Percentiles rank a stretch among this genome's conserved stretches.
phyloP scores from a whole-genome alignment of 305 asterid species.

The Solanum hybrid region DNA sequence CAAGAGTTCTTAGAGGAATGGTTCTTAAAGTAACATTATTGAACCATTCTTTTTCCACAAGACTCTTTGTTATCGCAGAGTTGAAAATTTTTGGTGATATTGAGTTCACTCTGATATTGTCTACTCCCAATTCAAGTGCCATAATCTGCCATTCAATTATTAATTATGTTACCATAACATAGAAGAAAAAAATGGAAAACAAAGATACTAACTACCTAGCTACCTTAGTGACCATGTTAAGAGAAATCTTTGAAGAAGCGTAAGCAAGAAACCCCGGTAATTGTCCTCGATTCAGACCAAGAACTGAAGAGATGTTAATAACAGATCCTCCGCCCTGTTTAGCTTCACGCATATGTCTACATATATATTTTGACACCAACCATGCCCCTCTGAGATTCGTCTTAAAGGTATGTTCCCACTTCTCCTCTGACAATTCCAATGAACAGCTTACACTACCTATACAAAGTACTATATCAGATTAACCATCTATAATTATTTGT shows the following conservation, averaged over 20 bases:
- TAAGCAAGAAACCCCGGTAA: constrained; percentile 23
- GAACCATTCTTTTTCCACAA: background rate
- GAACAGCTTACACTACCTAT: too few relatives aligned
- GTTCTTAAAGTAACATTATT: background rate
- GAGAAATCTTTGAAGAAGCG: constrained; percentile 10
- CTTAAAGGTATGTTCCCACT: too few relatives aligned
- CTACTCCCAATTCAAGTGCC: background rate
- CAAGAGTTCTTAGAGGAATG: background rate
- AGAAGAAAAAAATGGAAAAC: background rate
- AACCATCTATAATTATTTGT: too few relatives aligned
- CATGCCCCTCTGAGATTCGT: too few relatives aligned
- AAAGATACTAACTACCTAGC: background rate
- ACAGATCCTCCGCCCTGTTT: background rate
- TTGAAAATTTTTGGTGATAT: background rate
- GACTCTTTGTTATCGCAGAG: background rate
- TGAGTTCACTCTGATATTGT: background rate
- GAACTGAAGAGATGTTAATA: constrained; percentile 16
- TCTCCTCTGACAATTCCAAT: too few relatives aligned
- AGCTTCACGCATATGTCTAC: too few relatives aligned
- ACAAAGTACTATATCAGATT: too few relatives aligned
- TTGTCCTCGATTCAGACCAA: constrained; percentile 15
- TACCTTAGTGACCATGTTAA: constrained; percentile 20
- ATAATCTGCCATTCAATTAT: background rate
- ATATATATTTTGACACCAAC: too few relatives aligned
- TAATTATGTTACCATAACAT: background rate